Base-by-base conservation (phyloP, 1,284 basidiomycete species). In the Apiotrichum akiyoshidainum region DNA sequence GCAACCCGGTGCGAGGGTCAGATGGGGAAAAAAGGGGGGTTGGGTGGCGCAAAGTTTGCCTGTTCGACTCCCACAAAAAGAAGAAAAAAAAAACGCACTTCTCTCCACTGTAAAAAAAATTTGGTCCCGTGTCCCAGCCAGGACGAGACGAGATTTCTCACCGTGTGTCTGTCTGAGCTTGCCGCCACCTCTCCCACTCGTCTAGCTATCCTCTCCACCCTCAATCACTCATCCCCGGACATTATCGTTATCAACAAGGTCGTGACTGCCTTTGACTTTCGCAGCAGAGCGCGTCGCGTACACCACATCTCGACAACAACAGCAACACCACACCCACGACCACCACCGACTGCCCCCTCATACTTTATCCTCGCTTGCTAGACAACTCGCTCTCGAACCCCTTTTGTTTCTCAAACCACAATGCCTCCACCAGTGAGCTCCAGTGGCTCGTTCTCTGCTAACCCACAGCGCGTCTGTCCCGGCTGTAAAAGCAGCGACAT, bases 401-500 rank as follows among this genome's bases (percentile, higher is more conserved):
- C 45, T 14, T 1, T 9, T n/a, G 9, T 5, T 5, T 21, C 19
- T 44, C 45, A 22, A 53, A 21, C 31, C 56, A 40, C 37, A 26
- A 57, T 57, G 59, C 37, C 50, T n/a, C 54, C 55, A 10, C 55
- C 55, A 33, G 55, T 60, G n/a, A 57, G 55, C 34, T 12, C 11
- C 21, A 12, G 5, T 11, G 14, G 9, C n/a, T 5, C 26, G 2
- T n/a, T 6, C n/a, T 22, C 13, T 35, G 40, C 51, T 59, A 14
- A 57, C 46, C 7, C 41, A 8, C 50, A 72, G 70, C 65, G 67
- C 50, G n/a, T 49, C 33, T 76, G 74, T 59, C 67, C 68, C 5
- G 42, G 59, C 7, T 76, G 74, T 62, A 53, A 55, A 26, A 52
- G 61, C 34, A 66, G 48, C 21, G 54, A 61, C 19, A 50, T 74